Evolutionary conservation across 2,329 filamentous ascomycete species (phyloP), one percentile per base, ranked within the genome.

Genomic region (Stachybotrys echinatus): DNA sequence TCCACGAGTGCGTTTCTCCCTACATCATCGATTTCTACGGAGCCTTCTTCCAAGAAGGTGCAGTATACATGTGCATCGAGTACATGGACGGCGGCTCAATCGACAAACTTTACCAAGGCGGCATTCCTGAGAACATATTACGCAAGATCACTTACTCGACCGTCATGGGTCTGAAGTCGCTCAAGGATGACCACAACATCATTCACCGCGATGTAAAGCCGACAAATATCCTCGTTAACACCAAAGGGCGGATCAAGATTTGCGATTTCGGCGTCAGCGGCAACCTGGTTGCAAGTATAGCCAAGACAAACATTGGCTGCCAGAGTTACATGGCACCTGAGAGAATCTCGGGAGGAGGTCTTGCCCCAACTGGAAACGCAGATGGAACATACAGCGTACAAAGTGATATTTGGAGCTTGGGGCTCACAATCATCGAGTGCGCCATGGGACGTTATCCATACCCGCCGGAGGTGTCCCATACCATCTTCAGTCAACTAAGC

Each of bases 281-380:
- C 48, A 99, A 99, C 61, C 74, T 99, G 21, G 94, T 99, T 20
- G 92, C 94, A 21, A 96, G 91, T 73, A 97, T 97, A 61, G 94
- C 94, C 47, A 96, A 95, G 72, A 99, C 94, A 23, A 99, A 99
- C 65, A 99, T 99, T 61, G 94, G 94, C 38, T 99, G 94, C 63
- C 94, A 99, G 71, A 96, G 92, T 64, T 99, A 99, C 72, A 99
- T 99, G 94, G 94, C 94, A 0, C 94, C 94, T 0, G 94, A 99
- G 69, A 79, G 94, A 56, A 99, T 99, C 61, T 90, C 90, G 8
- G 90, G 89, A 45, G 91, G 92, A 50, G 87, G 87, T 20, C 83
- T 91, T 61, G 83, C 88, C 51, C 81, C 87, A 54, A 78, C 84
- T 18, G 81, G 84, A 51, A 80, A 80, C 50, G 77, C 81, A 6